Percentiles rank a stretch among this genome's conserved stretches.
These are phyloP conservation scores for Boletus pseudo-olivaceus DNA, from an alignment of 768 basidiomycete species.

Conservation along the genomic window DNA sequence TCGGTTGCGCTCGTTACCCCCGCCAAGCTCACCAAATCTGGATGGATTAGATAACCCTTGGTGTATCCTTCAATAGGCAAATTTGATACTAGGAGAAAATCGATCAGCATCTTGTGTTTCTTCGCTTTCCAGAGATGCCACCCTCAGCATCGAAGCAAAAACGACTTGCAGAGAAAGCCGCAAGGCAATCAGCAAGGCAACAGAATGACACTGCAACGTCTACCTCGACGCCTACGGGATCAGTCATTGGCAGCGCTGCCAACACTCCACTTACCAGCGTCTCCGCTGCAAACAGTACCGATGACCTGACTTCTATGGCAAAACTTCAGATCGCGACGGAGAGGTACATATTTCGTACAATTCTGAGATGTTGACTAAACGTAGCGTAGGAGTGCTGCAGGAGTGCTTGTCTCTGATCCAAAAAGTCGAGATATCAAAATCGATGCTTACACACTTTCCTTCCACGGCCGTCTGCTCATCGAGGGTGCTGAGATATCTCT, in stretches of 20 bases:
- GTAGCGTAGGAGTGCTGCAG: conserved; percentile 70
- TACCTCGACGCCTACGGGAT: conserved; percentile 61
- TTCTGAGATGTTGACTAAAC: conserved; percentile 1
- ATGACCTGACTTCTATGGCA: conserved; percentile 82
- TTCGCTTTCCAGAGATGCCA: conserved; percentile 44
- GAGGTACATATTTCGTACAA: conserved; percentile 45
- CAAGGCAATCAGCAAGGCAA: conserved; percentile 67
- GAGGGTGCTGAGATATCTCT: conserved; percentile 66
- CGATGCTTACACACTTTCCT: conserved; percentile 91
- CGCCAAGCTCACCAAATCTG: conserved; percentile 3
- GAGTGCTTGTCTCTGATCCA: conserved; percentile 88
- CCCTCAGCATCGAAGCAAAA: conserved; percentile 89
- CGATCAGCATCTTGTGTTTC: conserved; percentile 24
- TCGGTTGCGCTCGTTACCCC: not conserved
- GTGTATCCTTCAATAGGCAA: conserved; percentile 18
- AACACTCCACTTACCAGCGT: conserved; percentile 82
- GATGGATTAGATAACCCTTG: conserved; percentile 26
- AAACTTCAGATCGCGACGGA: conserved; percentile 89
- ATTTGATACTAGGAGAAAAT: conserved; percentile 19
- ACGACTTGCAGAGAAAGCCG: conserved; percentile 91
- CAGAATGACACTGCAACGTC: conserved; percentile 42
- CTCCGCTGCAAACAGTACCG: conserved; percentile 75
- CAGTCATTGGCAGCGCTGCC: conserved; percentile 56
- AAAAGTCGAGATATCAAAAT: conserved; percentile 98
- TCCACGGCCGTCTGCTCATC: conserved; percentile 88